Percentiles rank a stretch among this genome's conserved stretches.
Conservation (phyloP, 345 rosid genomes). For the Hibiscus trionum region DNA sequence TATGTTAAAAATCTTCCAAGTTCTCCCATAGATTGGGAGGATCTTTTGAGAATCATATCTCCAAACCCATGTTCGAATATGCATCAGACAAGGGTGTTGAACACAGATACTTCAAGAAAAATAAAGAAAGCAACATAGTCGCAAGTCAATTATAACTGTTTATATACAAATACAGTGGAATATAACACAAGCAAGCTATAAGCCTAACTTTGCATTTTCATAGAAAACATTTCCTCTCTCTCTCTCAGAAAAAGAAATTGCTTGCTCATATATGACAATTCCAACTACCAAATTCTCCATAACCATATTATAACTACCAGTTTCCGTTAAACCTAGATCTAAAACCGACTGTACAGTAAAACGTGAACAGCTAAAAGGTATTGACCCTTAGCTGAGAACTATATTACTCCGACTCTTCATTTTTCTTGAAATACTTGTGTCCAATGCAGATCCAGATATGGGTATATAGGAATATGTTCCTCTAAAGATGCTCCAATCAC, state of each 20-base stretch:
- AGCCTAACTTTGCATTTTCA: background rate
- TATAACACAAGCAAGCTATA: too few species aligned
- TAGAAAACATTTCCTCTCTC: background rate
- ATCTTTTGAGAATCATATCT: too few species aligned
- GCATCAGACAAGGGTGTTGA: too few species aligned
- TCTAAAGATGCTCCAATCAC: too few species aligned
- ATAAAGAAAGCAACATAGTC: too few species aligned
- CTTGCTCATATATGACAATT: background rate
- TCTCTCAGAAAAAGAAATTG: background rate
- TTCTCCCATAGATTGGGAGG: background rate
- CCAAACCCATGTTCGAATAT: too few species aligned
- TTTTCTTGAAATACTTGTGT: too few species aligned
- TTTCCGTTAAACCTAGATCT: conserved; percentile 8
- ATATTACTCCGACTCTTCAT: background rate
- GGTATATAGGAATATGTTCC: too few species aligned
- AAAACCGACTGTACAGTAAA: background rate
- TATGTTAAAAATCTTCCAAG: background rate
- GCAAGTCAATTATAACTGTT: background rate
- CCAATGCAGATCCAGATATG: too few species aligned
- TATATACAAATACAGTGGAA: too few species aligned
- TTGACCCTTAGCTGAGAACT: background rate
- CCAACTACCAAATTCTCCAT: background rate
- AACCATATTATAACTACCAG: background rate
- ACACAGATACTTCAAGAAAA: too few species aligned
- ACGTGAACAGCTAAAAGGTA: background rate